Evolutionary conservation across 352 stramenopile species (phyloP), one percentile per base, ranked within the genome.

Genomic region (Globisporangium cystogenes): DNA sequence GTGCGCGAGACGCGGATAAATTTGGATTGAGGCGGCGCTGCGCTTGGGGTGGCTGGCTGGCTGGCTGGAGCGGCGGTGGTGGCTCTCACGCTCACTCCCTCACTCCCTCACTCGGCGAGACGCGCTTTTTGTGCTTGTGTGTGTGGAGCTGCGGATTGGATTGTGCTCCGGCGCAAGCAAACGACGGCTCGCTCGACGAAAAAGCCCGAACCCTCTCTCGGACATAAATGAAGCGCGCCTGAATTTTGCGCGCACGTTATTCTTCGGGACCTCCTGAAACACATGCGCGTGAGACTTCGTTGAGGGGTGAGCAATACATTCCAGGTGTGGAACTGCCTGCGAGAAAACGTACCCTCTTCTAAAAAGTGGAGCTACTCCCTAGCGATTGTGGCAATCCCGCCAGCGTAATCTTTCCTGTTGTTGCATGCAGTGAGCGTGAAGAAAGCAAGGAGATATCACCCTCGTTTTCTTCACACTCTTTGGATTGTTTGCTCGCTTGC

Each of bases 1-100:
- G 39, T 37, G 53, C 15, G 45, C 45, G 23, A 21, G 37, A 41
- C 24, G 53, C 37, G 36, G 53, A 50, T 60, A 60, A 60, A 50
- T 54, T 52, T 52, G 53, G 53, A 60, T 60, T 60, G 47, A 40
- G 20, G 31, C 21, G 24, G 36, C 5, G 4, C 11, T 16, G 36
- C 16, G 14, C 3, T 7, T n/a, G 23, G 7, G n/a, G 18, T 27
- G 40, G 8, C 20, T 48, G 35, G 15, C 20, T 51, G 12, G 42
- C 15, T 45, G 40, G 40, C 10, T 45, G n/a, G 40, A 16, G 33
- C 10, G 31, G 8, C 10, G 29, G 14, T 8, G 12, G 8, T 36
- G 8, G 10, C 5, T 33, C 31, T 15, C 31, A 12, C 33, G 5
- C 33, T 39, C 33, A 39, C 33, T 39, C 33, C 12, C 33, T n/a